A percentile compares a stretch with the other conserved stretches of the same genome.
These are phyloP conservation scores for Ploettnerulaceae sp. DNA, from an alignment of 2,329 filamentous ascomycete genomes.

Conservation along the genomic window DNA sequence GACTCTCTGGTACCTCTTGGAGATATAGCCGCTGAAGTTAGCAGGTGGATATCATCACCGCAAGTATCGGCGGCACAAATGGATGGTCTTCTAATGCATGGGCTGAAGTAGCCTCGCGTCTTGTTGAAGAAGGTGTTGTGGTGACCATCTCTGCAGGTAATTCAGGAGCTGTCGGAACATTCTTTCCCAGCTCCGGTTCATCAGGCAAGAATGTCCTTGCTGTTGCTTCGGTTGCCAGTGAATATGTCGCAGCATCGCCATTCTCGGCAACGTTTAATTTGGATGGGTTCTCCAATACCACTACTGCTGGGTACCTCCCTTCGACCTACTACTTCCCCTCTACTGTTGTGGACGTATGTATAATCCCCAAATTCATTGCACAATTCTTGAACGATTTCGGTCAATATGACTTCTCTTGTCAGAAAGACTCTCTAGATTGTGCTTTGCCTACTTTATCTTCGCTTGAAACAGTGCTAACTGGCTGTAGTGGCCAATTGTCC, in stretches of 20 bases:
- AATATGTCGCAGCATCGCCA: neutral
- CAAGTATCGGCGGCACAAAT: neutral
- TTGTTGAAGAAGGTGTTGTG: conserved; percentile 4
- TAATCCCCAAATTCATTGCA: no score
- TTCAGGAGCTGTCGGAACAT: neutral
- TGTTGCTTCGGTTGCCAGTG: conserved; percentile 1
- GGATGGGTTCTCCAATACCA: neutral
- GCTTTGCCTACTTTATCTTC: no score
- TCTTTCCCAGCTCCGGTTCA: neutral
- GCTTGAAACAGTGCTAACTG: no score
- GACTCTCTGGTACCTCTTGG: neutral
- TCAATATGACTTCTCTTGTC: no score
- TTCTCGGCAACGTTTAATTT: neutral
- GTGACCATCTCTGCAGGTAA: conserved; percentile 2
- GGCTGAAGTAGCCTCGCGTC: conserved; percentile 6
- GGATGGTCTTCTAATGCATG: conserved; percentile 2
- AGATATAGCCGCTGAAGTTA: neutral
- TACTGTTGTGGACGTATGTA: neutral
- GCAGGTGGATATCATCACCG: conserved; percentile 3
- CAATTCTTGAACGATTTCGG: no score
- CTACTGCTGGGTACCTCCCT: conserved; percentile 2
- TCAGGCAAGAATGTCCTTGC: conserved; percentile 1
- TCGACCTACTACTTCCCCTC: conserved; percentile 1
- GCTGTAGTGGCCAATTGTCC: conserved; percentile 2
- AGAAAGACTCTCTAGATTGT: no score